Conservation (phyloP, 768 basidiomycete genomes). For the Clathrus columnatus region DNA sequence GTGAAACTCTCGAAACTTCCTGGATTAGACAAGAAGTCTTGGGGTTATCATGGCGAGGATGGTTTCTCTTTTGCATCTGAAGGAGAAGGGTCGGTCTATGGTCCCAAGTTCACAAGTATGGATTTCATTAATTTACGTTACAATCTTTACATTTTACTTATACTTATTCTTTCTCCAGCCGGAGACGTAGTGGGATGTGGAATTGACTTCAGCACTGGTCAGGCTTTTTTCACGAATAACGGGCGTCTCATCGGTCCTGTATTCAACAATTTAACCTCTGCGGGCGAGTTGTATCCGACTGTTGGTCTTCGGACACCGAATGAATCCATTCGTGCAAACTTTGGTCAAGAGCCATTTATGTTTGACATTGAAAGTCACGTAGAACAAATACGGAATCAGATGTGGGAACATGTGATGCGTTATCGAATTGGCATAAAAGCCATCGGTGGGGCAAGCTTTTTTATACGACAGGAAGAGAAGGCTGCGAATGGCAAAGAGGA, state of each 20-base stretch:
- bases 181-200: slow-evolving; percentile 90
- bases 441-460: slow-evolving; percentile 32
- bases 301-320: slow-evolving; percentile 75
- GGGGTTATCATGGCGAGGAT: slow-evolving; percentile 92
- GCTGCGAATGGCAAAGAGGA: slow-evolving; percentile 1
- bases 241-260: slow-evolving; percentile 52
- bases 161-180: slow-evolving; percentile 34
- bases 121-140: not conserved
- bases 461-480: not conserved
- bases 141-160: slow-evolving; percentile 8
- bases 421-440: slow-evolving; percentile 50
- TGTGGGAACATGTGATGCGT: slow-evolving; percentile 37
- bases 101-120: slow-evolving; percentile 75
- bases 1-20: slow-evolving; percentile 69
- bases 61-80: slow-evolving; percentile 71
- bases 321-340: slow-evolving; percentile 79
- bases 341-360: slow-evolving; percentile 76
- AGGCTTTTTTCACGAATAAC: slow-evolving; percentile 87
- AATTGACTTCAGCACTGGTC: slow-evolving; percentile 74
- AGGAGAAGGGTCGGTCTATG: slow-evolving; percentile 62
- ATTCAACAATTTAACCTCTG: slow-evolving; percentile 64
- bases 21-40: slow-evolving; percentile 78
- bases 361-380: slow-evolving; percentile 89
- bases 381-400: slow-evolving; percentile 53
- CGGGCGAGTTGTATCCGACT: slow-evolving; percentile 70